Evolutionary conservation across 108 stramenopile species (phyloP).

Genomic region (Fragilariopsis cylindrus): DNA sequence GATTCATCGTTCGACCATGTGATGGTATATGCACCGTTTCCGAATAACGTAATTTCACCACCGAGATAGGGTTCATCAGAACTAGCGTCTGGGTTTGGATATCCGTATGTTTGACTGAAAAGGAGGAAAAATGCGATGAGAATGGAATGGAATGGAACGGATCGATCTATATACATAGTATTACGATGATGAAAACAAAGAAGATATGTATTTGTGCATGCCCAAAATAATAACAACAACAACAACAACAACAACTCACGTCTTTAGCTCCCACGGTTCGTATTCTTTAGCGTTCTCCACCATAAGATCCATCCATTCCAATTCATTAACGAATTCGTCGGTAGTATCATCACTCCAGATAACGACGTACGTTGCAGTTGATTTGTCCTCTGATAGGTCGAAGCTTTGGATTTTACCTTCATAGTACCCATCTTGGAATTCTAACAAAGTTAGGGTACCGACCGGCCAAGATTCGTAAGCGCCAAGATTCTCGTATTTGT

Average conservation of each 20-base stretch:
- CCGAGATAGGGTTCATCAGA: neutral
- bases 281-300: constrained; percentile 13
- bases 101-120: neutral
- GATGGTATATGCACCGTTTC: constrained; percentile 5
- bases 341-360: constrained; percentile 16
- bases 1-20: constrained; percentile 5
- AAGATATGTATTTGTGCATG: too few relatives aligned
- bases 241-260: constrained; percentile 6
- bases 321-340: neutral
- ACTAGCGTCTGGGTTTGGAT: neutral
- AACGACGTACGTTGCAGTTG: neutral
- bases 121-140: neutral
- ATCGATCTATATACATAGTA: too few relatives aligned
- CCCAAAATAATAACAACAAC: neutral
- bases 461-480: constrained; percentile 8
- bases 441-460: constrained; percentile 4
- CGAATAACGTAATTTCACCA: constrained; percentile 10
- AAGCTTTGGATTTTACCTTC: constrained; percentile 7
- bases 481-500: constrained; percentile 6
- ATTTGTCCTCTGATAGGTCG: neutral
- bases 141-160: neutral
- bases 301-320: constrained; percentile 17
- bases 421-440: constrained; percentile 10
- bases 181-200: neutral
- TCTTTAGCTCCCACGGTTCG: constrained; percentile 9